Evolutionary conservation across 352 stramenopile species (phyloP).

Genomic region (Phytopythium helicoides): DNA sequence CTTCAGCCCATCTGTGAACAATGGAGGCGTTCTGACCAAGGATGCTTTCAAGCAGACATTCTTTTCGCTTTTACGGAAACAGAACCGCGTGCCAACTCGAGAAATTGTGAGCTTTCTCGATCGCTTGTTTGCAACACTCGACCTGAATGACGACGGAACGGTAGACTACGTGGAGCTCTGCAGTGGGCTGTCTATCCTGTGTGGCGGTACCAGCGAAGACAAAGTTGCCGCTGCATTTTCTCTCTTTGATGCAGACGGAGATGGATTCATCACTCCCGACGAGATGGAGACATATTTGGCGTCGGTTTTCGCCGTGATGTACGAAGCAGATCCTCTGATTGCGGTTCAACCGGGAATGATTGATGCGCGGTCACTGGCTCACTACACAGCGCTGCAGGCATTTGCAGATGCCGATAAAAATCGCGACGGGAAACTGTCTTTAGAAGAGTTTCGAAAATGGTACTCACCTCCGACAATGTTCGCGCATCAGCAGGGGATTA

Average conservation of each 20-base stretch:
- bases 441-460: constrained; percentile 84
- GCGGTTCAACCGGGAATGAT: constrained; percentile 20
- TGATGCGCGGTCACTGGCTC: constrained; percentile 51
- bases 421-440: constrained; percentile 64
- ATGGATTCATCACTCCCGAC: constrained; percentile 79
- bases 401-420: constrained; percentile 90
- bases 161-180: constrained; percentile 83
- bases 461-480: constrained; percentile 39
- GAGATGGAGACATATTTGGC: constrained; percentile 84
- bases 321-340: constrained; percentile 35
- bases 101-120: constrained; percentile 65
- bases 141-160: constrained; percentile 55
- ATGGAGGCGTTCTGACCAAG: constrained; percentile 33
- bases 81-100: constrained; percentile 46
- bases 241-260: constrained; percentile 78
- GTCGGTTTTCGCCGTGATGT: constrained; percentile 73
- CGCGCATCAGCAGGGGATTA: constrained; percentile 14
- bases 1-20: constrained; percentile 35
- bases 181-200: constrained; percentile 75
- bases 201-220: constrained; percentile 63
- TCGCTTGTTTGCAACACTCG: constrained; percentile 76
- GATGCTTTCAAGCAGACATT: constrained; percentile 72
- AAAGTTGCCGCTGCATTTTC: constrained; percentile 81
- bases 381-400: constrained; percentile 72
- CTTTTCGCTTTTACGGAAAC: constrained; percentile 54